Evolutionary conservation across 2,329 filamentous ascomycete genomes (phyloP).

Genomic region (Bipolaris zeicola): DNA sequence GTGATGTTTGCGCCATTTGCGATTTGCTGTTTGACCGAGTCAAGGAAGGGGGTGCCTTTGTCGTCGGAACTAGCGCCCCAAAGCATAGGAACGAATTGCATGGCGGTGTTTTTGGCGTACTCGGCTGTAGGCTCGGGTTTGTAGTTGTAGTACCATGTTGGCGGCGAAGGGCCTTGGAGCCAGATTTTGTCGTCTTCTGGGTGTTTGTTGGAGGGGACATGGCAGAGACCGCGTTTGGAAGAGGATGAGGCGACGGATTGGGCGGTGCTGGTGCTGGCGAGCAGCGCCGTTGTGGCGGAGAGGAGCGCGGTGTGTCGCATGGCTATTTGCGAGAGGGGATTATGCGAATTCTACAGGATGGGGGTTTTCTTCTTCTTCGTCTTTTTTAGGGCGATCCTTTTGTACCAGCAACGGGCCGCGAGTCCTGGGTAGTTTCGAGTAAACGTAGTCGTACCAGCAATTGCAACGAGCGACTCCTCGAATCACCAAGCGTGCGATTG

Average conservation of each 20-base stretch:
- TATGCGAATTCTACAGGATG: neutral
- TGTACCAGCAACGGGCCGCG: neutral
- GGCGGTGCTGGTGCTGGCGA: slow-evolving; percentile 14
- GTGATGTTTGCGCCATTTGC: slow-evolving; percentile 62
- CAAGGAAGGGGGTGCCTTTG: slow-evolving; percentile 63
- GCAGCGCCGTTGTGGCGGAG: slow-evolving; percentile 8
- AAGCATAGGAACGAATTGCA: slow-evolving; percentile 82
- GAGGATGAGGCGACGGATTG: slow-evolving; percentile 51
- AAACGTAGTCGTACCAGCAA: neutral
- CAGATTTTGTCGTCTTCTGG: slow-evolving; percentile 70
- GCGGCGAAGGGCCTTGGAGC: slow-evolving; percentile 58
- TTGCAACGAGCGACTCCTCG: neutral
- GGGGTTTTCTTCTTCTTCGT: neutral
- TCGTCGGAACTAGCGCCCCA: slow-evolving; percentile 63
- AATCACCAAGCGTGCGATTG: neutral
- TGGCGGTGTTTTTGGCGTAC: slow-evolving; percentile 50
- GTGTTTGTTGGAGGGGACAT: slow-evolving; percentile 62
- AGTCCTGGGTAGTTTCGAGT: neutral
- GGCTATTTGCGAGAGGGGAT: neutral
- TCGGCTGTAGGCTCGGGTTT: slow-evolving; percentile 59
- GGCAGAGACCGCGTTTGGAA: slow-evolving; percentile 74
- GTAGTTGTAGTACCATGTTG: slow-evolving; percentile 92
- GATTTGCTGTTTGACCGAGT: slow-evolving; percentile 63
- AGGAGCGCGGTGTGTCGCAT: slow-evolving; percentile 9
- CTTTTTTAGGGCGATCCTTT: neutral